These are phyloP conservation scores for Ceratobasidium sp. DNA, from an alignment of 1,284 basidiomycete species.

Conservation along the genomic window DNA sequence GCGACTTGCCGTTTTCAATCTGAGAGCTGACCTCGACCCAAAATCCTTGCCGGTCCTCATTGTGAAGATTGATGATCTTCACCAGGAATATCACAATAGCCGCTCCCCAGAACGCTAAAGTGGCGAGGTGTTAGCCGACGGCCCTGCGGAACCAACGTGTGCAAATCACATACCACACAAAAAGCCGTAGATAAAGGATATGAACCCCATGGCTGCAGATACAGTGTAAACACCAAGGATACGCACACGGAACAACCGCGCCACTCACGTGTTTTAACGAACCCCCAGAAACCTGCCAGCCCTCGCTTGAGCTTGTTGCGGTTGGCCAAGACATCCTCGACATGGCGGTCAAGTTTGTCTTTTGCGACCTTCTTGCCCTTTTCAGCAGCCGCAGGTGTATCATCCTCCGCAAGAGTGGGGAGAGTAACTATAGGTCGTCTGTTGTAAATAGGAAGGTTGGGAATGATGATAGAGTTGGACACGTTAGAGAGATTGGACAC, in stretches of 20 bases:
- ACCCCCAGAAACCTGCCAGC: conserved; percentile 81
- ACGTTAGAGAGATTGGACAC: conserved; percentile 78
- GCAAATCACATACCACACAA: conserved; percentile 64
- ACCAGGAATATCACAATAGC: conserved; percentile 82
- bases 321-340: conserved; percentile 78
- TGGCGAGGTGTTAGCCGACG: conserved; percentile 1
- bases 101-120: conserved; percentile 75
- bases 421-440: conserved; percentile 73
- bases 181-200: conserved; percentile 84
- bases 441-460: conserved; percentile 73
- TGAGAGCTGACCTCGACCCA: conserved; percentile 85
- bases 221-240: conserved; percentile 17
- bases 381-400: conserved; percentile 53
- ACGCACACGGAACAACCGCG: background rate
- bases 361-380: conserved; percentile 55
- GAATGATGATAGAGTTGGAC: conserved; percentile 81
- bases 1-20: conserved; percentile 71
- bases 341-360: conserved; percentile 79
- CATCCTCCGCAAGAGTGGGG: conserved; percentile 55
- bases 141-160: background rate
- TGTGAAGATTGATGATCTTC: conserved; percentile 75
- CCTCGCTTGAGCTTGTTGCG: conserved; percentile 71
- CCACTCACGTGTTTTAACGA: conserved; percentile 79
- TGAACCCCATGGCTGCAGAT: conserved; percentile 62
- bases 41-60: conserved; percentile 69